phyloP scores from a whole-genome alignment of 176 grass and related monocot species.

The Triticum turgidum region DNA sequence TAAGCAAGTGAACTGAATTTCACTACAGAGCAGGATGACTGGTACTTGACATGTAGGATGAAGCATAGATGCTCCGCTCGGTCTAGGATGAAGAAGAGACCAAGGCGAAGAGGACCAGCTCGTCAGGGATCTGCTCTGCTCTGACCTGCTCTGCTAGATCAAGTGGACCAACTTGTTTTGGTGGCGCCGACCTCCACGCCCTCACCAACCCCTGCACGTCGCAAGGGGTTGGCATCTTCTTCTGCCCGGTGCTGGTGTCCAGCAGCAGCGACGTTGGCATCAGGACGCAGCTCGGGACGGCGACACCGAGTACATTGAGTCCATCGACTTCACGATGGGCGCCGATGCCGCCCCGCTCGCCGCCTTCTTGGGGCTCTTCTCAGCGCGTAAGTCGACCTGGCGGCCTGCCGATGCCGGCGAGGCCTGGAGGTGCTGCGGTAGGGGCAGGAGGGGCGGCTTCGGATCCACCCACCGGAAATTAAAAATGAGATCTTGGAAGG shows the following conservation, averaged over 20 bases:
- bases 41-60: too few species aligned
- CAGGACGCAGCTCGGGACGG: conserved; percentile 77
- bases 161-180: background rate
- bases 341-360: conserved; percentile 13
- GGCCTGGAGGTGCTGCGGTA: conserved; percentile 22
- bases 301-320: conserved; percentile 56
- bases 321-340: conserved; percentile 32
- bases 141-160: too few species aligned
- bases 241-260: background rate
- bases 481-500: too few species aligned
- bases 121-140: too few species aligned
- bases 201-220: conserved; percentile 25
- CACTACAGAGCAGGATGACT: too few species aligned
- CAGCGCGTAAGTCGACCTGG: background rate
- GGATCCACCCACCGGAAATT: background rate
- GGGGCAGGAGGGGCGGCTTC: conserved; percentile 39
- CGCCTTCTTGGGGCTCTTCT: conserved; percentile 17
- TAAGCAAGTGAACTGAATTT: too few species aligned
- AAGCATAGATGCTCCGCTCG: too few species aligned
- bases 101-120: too few species aligned
- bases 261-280: conserved; percentile 61
- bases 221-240: conserved; percentile 35
- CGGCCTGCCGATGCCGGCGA: background rate
- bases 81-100: too few species aligned
- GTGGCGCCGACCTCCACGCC: conserved; percentile 57